Conservation (phyloP, 164 flowering plant species). For the Stephania japonica region DNA sequence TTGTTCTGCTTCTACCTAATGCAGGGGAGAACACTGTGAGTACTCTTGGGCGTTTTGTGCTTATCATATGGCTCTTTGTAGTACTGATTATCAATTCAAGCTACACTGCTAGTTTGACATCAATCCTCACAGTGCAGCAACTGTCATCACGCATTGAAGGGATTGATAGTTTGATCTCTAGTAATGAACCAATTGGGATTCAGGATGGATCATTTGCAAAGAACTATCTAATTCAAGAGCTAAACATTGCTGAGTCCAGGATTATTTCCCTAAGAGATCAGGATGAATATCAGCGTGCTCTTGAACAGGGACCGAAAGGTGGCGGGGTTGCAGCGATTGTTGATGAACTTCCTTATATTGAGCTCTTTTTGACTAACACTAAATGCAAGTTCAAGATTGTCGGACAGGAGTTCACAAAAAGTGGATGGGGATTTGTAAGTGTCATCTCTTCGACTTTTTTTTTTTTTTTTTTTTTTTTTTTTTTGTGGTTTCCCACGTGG, state of each 20-base stretch:
- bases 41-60: constrained; percentile 70
- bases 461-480: too few species aligned
- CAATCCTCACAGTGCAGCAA: constrained; percentile 89
- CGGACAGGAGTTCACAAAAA: constrained; percentile 83
- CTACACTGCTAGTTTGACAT: constrained; percentile 95
- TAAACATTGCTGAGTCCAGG: constrained; percentile 59
- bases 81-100: constrained; percentile 89
- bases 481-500: too few species aligned
- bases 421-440: constrained; percentile 99
- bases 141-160: constrained; percentile 70
- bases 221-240: constrained; percentile 63
- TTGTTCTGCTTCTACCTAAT: constrained; percentile 11
- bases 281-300: constrained; percentile 47
- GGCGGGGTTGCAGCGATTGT: constrained; percentile 94
- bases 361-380: constrained; percentile 49
- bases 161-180: constrained; percentile 61
- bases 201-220: constrained; percentile 85
- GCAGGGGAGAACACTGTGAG: constrained; percentile 89
- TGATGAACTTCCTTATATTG: constrained; percentile 84
- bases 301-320: constrained; percentile 47
- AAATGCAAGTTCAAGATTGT: constrained; percentile 59
- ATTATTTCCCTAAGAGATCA: constrained; percentile 30
- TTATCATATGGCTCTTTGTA: constrained; percentile 87
- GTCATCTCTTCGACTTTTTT: too few species aligned
- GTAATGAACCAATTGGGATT: constrained; percentile 61